Percentiles rank a stretch among this genome's conserved stretches.
Conservation (phyloP, 2,329 filamentous ascomycete genomes). For the Conoideocrella luteorostrata region DNA sequence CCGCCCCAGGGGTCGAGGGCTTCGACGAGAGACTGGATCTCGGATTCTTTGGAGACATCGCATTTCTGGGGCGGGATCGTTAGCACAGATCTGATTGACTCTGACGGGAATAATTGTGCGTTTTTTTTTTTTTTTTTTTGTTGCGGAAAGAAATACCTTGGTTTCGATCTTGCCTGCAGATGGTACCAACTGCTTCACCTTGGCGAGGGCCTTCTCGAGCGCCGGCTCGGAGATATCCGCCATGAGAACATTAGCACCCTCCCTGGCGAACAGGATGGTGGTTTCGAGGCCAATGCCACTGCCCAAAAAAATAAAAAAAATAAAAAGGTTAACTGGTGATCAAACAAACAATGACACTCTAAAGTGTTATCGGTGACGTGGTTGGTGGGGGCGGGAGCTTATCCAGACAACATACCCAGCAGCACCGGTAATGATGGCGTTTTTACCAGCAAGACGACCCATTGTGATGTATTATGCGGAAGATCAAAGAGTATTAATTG, state of each 20-base stretch:
- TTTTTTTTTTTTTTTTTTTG: too few species aligned
- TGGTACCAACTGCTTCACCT: slow-evolving; percentile 67
- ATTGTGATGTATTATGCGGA: slow-evolving; percentile 12
- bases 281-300: slow-evolving; percentile 94
- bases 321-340: too few species aligned
- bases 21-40: slow-evolving; percentile 70
- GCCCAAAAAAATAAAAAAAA: slow-evolving; percentile 8
- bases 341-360: too few species aligned
- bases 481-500: not conserved
- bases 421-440: slow-evolving; percentile 72
- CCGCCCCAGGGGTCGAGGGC: slow-evolving; percentile 78
- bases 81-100: not conserved
- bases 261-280: slow-evolving; percentile 78
- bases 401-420: slow-evolving; percentile 54
- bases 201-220: slow-evolving; percentile 68
- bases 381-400: not conserved
- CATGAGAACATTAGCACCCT: slow-evolving; percentile 81
- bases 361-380: too few species aligned
- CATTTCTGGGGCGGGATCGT: slow-evolving; percentile 26
- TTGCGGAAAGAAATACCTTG: slow-evolving; percentile 26
- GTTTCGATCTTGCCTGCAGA: slow-evolving; percentile 54
- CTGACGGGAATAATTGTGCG: too few species aligned
- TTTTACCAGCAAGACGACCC: slow-evolving; percentile 54
- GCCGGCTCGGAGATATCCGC: slow-evolving; percentile 76
- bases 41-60: slow-evolving; percentile 80